Base-by-base conservation (phyloP, 169 alveolate genomes). In the Plasmodium reichenowi region DNA sequence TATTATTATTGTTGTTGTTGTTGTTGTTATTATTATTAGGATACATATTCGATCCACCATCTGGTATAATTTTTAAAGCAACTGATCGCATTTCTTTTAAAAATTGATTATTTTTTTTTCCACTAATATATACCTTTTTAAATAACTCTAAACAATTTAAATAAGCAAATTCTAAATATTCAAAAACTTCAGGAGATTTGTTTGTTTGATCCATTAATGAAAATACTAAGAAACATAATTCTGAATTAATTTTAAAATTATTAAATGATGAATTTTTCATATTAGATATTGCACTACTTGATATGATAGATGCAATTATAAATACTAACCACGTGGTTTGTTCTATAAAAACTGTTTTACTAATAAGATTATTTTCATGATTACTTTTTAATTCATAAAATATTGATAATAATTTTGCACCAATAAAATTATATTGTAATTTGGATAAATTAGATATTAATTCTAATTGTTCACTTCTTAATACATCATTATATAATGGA, bases 81-180 rank as follows among this genome's bases (percentile, higher is more conserved):
- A 83, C 85, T 9, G 72, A 71, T 54, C 59, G 52, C 91, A 83
- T 83, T 62, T 83, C 91, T 72, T 83, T 83, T 20, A 83, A 94
- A 12, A 95, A 94, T 50, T 95, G 92, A 59, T 96, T 97, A 91
- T 95, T 96, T 54, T 98, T 97, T 54, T 96, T 97, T 88, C 97
- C 98, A 20, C 98, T 97, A 38, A 97, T 95, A 68, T 93, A 95
- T 8, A 97, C 96, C 95, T 97, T 97, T 56, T 98, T 94, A 88
- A 97, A 97, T 88, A 97, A 97, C 60, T 96, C 98, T 93, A 97
- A 88, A 93, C 97, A 97, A 85, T 96, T 96, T 50, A 97, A 94
- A 88, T 95, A 95, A 12, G 94, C 86, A 91, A 96, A 91, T 88
- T 97, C 99, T 26, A 97, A 94, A 29, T 91, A 86, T 52, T 94